A percentile compares a stretch with the other conserved stretches of the same genome.
These are phyloP conservation scores for Dalbergia oliveri DNA, from an alignment of 306 rosid species.

Conservation along the genomic window DNA sequence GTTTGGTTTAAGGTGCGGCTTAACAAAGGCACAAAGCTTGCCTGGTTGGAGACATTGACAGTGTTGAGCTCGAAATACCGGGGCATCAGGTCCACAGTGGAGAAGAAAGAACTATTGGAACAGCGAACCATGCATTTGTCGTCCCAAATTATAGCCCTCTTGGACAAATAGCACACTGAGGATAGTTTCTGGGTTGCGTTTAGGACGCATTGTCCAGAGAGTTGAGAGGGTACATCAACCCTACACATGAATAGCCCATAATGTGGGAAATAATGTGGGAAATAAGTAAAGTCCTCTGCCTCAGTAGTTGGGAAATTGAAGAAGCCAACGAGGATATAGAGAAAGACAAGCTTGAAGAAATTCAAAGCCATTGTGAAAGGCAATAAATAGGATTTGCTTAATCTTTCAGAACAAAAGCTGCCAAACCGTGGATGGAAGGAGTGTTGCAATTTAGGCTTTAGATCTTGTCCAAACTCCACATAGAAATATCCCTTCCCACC, in stretches of 20 bases:
- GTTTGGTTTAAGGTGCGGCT: too few relatives aligned
- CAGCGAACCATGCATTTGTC: background rate
- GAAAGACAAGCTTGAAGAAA: background rate
- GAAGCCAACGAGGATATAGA: background rate
- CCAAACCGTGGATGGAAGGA: too few relatives aligned
- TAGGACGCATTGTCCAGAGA: background rate
- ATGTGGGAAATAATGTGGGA: background rate
- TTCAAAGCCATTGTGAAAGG: too few relatives aligned
- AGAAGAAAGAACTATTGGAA: background rate
- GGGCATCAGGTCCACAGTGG: background rate
- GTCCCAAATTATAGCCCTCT: slow-evolving; percentile 19
- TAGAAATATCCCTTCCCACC: too few relatives aligned
- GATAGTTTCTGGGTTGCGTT: background rate
- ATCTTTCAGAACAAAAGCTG: too few relatives aligned
- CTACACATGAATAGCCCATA: slow-evolving; percentile 26
- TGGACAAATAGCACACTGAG: background rate
- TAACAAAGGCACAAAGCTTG: too few relatives aligned
- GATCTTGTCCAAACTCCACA: too few relatives aligned
- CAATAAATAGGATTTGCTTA: too few relatives aligned
- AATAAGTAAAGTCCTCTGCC: background rate
- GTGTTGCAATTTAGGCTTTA: too few relatives aligned
- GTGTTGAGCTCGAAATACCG: too few relatives aligned
- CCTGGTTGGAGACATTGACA: background rate
- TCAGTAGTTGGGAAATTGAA: background rate
- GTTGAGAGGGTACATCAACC: background rate